Evolutionary conservation across 352 stramenopile species (phyloP).

Genomic region (Globisporangium rhizosaccharum): DNA sequence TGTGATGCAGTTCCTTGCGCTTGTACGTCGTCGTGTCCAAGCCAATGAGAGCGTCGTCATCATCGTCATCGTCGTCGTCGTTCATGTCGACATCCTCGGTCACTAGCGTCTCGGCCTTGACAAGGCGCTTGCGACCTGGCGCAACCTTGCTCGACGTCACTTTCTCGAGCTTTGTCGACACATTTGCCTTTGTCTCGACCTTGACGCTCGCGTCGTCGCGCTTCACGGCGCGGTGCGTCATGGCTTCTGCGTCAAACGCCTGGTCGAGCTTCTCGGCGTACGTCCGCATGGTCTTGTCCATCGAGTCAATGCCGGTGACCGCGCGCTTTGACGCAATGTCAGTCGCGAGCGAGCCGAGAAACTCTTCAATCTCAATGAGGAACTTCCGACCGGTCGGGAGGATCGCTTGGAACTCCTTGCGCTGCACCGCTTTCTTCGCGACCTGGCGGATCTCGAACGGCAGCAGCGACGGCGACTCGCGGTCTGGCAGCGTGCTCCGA

Average conservation of each 20-base stretch:
- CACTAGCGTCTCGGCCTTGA: constrained; percentile 33
- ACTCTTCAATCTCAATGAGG: constrained; percentile 86
- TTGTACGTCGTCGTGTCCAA: constrained; percentile 60
- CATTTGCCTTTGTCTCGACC: constrained; percentile 50
- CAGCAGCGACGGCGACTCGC: constrained; percentile 58
- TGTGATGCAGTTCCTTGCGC: constrained; percentile 53
- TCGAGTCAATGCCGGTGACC: constrained; percentile 47
- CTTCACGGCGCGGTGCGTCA: constrained; percentile 22
- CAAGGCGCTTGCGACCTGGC: constrained; percentile 35
- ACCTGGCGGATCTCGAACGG: constrained; percentile 82
- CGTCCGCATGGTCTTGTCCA: constrained; percentile 59
- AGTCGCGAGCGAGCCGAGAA: constrained; percentile 58
- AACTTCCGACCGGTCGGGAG: constrained; percentile 88
- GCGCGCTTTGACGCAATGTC: constrained; percentile 55
- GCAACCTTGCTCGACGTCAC: constrained; percentile 26
- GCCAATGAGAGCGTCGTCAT: constrained; percentile 33
- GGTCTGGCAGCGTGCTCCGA: constrained; percentile 69
- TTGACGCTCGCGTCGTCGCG: constrained; percentile 17
- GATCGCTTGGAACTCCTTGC: constrained; percentile 75
- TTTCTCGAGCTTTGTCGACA: constrained; percentile 61
- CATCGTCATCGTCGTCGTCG: constrained; percentile 40
- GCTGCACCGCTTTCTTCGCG: constrained; percentile 82
- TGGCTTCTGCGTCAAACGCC: constrained; percentile 55
- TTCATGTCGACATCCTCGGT: neutral
- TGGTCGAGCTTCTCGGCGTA: constrained; percentile 67